phyloP scores from a whole-genome alignment of 2,329 filamentous ascomycete genomes.

The Colletotrichum aenigma region DNA sequence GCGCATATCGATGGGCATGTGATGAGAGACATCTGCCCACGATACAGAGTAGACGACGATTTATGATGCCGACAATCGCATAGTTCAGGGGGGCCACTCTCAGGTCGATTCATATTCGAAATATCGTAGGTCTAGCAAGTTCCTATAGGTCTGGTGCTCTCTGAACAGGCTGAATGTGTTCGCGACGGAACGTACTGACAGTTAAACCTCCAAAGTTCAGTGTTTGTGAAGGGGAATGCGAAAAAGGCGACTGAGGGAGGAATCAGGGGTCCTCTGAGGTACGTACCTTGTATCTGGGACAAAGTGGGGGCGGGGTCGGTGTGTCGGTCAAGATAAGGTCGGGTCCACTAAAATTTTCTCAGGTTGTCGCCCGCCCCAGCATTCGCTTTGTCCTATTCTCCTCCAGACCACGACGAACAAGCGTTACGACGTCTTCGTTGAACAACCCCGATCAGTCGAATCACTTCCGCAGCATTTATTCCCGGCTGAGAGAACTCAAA shows the following conservation, averaged over 20 bases:
- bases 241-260: not conserved
- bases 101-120: not conserved
- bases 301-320: not conserved
- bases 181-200: not conserved
- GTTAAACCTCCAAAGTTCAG: not conserved
- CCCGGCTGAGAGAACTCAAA: not conserved
- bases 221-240: not conserved
- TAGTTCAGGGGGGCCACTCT: not conserved
- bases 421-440: not conserved
- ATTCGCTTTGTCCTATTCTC: not conserved
- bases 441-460: not conserved
- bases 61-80: not conserved
- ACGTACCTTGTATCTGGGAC: not conserved
- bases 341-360: not conserved
- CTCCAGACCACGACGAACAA: not conserved
- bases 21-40: not conserved
- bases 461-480: not conserved
- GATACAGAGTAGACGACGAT: not conserved
- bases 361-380: not conserved
- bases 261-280: not conserved
- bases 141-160: not conserved
- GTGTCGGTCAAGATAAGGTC: not conserved
- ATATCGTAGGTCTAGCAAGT: not conserved
- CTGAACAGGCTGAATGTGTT: not conserved
- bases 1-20: not conserved